phyloP scores from a whole-genome alignment of 345 rosid species.

The Raphanus raphanistrum region DNA sequence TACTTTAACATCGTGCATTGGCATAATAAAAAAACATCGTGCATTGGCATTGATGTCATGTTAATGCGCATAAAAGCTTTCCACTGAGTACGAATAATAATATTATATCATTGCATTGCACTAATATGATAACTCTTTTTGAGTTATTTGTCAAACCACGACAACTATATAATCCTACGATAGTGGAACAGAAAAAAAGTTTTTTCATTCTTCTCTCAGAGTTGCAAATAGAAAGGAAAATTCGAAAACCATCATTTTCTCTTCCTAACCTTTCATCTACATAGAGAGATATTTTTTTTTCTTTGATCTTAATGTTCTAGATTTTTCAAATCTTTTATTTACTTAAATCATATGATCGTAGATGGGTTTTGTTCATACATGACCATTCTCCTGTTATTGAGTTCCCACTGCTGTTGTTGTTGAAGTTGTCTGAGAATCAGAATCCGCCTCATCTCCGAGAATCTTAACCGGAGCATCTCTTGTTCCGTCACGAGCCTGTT shows the following conservation, averaged over 20 bases:
- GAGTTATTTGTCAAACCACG: slow-evolving; percentile 19
- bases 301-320: slow-evolving; percentile 13
- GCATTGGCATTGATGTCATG: slow-evolving; percentile 15
- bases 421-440: slow-evolving; percentile 58
- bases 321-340: neutral
- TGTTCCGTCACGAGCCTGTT: slow-evolving; percentile 58
- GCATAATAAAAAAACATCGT: neutral
- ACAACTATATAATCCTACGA: neutral
- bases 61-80: slow-evolving; percentile 13
- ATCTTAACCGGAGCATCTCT: slow-evolving; percentile 54
- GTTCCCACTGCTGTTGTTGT: slow-evolving; percentile 48
- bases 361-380: slow-evolving; percentile 49
- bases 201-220: slow-evolving; percentile 2
- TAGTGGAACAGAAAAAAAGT: neutral
- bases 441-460: slow-evolving; percentile 53
- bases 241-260: slow-evolving; percentile 30
- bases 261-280: slow-evolving; percentile 21
- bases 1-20: neutral
- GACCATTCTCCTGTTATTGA: slow-evolving; percentile 39
- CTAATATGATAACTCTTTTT: slow-evolving; percentile 17
- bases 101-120: neutral
- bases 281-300: slow-evolving; percentile 16
- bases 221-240: slow-evolving; percentile 15
- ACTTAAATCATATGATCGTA: slow-evolving; percentile 36
- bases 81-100: slow-evolving; percentile 6